These are phyloP conservation scores for Monilinia laxa DNA, from an alignment of 2,329 filamentous ascomycete species.

Conservation along the genomic window DNA sequence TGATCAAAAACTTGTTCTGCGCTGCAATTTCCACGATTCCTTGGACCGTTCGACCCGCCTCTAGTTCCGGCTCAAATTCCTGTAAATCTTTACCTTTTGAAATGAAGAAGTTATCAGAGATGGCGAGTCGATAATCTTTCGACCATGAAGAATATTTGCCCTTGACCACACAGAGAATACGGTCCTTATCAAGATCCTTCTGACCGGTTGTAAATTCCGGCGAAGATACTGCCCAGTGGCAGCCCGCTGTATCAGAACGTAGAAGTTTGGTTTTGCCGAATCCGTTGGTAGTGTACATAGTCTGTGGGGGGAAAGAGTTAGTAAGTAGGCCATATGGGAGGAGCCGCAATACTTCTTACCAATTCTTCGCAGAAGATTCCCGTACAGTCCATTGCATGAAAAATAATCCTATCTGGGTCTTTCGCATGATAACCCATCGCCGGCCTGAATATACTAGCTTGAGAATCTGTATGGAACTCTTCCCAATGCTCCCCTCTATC, in stretches of 20 bases:
- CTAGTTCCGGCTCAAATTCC: conserved; percentile 74
- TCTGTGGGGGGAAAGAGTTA: conserved; percentile 30
- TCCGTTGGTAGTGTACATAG: conserved; percentile 79
- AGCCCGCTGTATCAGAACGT: conserved; percentile 68
- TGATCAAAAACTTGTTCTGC: conserved; percentile 84
- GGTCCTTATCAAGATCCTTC: conserved; percentile 62
- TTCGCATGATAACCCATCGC: conserved; percentile 76
- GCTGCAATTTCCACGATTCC: conserved; percentile 80
- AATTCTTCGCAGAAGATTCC: conserved; percentile 63
- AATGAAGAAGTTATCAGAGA: conserved; percentile 82
- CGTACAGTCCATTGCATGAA: conserved; percentile 71
- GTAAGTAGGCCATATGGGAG: conserved; percentile 9
- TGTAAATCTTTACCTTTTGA: conserved; percentile 51
- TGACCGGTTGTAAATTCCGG: conserved; percentile 70
- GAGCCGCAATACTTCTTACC: conserved; percentile 34
- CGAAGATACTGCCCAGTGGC: conserved; percentile 83
- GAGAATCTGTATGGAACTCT: conserved; percentile 63
- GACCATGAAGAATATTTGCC: conserved; percentile 69
- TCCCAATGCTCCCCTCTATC: conserved; percentile 82
- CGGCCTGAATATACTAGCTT: conserved; percentile 54
- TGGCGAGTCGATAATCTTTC: conserved; percentile 73
- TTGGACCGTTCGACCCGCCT: conserved; percentile 68
- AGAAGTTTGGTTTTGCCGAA: conserved; percentile 70
- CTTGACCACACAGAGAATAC: conserved; percentile 77
- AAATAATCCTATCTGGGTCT: conserved; percentile 82